phyloP scores from a whole-genome alignment of 768 basidiomycete species.

The Naganishia vaughanmartiniae region DNA sequence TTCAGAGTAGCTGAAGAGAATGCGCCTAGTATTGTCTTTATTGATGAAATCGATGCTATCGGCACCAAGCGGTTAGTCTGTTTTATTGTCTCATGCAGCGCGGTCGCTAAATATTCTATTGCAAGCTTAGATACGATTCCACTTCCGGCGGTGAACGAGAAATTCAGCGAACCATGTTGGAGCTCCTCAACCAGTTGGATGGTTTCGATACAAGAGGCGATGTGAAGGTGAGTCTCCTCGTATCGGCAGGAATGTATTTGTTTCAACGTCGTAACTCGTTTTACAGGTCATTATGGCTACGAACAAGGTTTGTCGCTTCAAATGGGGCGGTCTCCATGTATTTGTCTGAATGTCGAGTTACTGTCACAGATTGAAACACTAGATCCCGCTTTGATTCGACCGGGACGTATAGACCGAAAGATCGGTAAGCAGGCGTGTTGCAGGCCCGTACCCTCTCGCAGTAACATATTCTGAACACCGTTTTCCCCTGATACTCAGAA shows the following conservation, averaged over 20 bases:
- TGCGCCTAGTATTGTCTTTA: constrained; percentile 97
- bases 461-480: neutral
- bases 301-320: constrained; percentile 58
- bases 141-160: constrained; percentile 98
- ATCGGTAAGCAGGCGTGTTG: constrained; percentile 59
- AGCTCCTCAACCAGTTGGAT: constrained; percentile 94
- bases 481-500: constrained; percentile 35
- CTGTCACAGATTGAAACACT: constrained; percentile 74
- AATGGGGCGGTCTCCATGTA: neutral
- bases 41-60: constrained; percentile 97
- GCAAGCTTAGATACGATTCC: constrained; percentile 78
- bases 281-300: constrained; percentile 91
- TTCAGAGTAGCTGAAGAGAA: constrained; percentile 97
- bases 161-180: constrained; percentile 98
- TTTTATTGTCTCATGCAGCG: constrained; percentile 27
- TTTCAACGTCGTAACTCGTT: neutral
- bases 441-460: neutral
- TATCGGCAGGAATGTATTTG: constrained; percentile 46
- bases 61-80: constrained; percentile 85
- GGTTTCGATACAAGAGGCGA: constrained; percentile 99
- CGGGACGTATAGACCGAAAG: constrained; percentile 97
- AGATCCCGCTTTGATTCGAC: constrained; percentile 95
- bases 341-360: neutral
- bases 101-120: neutral
- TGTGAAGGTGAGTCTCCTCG: constrained; percentile 98